These are phyloP conservation scores for Neopestalotiopsis rosae DNA, from an alignment of 2,329 filamentous ascomycete species.

Conservation along the genomic window DNA sequence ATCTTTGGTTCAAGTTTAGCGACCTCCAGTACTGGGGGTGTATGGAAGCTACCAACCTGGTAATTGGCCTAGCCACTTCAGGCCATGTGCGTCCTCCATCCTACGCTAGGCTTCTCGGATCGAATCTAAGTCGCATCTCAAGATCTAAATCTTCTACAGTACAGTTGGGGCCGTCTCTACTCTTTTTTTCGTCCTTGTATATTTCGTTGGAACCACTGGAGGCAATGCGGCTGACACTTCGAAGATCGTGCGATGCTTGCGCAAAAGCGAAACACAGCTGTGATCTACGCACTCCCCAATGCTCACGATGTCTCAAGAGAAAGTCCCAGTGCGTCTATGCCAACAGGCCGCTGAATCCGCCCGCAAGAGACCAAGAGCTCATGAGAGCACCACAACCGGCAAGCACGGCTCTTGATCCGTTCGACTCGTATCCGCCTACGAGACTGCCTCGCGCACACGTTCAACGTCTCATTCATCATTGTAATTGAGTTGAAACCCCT, in stretches of 20 bases:
- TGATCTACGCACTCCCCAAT: conserved; percentile 58
- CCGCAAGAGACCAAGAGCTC: conserved; percentile 8
- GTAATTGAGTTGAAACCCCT: conserved; percentile 41
- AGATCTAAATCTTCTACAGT: background rate
- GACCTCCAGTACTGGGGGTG: too few relatives aligned
- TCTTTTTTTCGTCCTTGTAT: background rate
- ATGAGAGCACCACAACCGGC: conserved; percentile 8
- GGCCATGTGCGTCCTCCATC: background rate
- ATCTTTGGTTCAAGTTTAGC: too few relatives aligned
- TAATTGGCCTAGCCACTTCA: background rate
- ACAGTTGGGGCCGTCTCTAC: too few relatives aligned
- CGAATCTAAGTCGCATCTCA: background rate
- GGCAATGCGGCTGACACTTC: conserved; percentile 60
- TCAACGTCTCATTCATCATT: conserved; percentile 61
- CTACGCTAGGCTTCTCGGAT: background rate
- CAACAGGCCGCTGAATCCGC: conserved; percentile 52
- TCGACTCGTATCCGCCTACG: conserved; percentile 60
- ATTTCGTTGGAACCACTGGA: background rate
- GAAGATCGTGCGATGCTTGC: conserved; percentile 61
- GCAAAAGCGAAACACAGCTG: conserved; percentile 61
- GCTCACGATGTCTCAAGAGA: conserved; percentile 59
- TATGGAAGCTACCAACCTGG: too few relatives aligned
- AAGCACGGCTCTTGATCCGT: conserved; percentile 51
- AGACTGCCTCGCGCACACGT: conserved; percentile 55
- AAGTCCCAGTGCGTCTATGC: conserved; percentile 55